phyloP scores from a whole-genome alignment of 2,329 filamentous ascomycete genomes.

The Ophiosphaerella korrae region DNA sequence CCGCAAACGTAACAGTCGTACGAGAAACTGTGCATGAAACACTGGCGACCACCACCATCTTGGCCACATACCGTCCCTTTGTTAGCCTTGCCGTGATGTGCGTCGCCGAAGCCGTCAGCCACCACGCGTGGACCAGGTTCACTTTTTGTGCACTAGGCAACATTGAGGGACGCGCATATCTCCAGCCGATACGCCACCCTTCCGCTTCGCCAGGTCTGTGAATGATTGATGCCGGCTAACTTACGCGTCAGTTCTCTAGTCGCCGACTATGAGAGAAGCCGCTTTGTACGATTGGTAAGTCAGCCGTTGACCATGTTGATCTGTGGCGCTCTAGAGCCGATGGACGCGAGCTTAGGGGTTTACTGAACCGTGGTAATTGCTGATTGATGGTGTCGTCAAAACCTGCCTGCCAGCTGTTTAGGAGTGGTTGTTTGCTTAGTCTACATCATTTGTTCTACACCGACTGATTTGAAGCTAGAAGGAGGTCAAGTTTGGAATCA shows the following conservation, averaged over 20 bases:
- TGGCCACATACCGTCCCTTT: background rate
- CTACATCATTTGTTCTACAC: background rate
- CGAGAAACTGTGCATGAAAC: background rate
- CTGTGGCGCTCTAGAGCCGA: background rate
- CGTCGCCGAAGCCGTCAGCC: constrained; percentile 13
- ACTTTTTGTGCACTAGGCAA: constrained; percentile 15
- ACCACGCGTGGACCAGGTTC: constrained; percentile 20
- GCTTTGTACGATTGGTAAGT: constrained; percentile 16
- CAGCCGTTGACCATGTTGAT: constrained; percentile 11
- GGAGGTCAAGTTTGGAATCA: background rate
- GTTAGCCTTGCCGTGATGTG: constrained; percentile 1
- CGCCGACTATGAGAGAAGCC: constrained; percentile 20
- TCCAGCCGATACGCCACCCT: constrained; percentile 17
- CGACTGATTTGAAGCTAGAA: background rate
- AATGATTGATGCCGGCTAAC: constrained; percentile 11
- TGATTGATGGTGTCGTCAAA: background rate
- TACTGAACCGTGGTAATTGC: background rate
- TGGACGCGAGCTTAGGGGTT: constrained; percentile 1
- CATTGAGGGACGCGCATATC: constrained; percentile 9
- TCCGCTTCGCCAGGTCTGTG: constrained; percentile 3
- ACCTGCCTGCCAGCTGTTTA: background rate
- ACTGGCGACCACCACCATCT: background rate
- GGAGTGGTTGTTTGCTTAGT: background rate
- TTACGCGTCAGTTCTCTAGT: constrained; percentile 15
- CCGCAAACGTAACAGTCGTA: background rate